Conservation (phyloP, 139 green algal genomes). For the Edaphochlamys debaryana region DNA sequence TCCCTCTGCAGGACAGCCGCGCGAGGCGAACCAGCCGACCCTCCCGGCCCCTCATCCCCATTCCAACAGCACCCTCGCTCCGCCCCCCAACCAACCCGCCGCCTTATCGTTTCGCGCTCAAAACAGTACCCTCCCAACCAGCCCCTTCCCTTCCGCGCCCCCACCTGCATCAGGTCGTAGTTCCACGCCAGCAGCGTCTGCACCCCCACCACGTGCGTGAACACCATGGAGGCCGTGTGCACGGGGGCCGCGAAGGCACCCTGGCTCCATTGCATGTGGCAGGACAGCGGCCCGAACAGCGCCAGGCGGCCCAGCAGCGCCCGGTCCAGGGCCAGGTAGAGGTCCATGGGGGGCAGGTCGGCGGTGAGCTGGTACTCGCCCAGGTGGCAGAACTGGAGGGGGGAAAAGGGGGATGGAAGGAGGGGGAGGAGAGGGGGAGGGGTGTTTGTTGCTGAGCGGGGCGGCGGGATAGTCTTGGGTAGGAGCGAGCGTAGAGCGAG, state of each 20-base stretch:
- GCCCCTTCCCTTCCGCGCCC: too few species aligned
- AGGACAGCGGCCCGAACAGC: conserved; percentile 22
- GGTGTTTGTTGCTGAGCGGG: too few species aligned
- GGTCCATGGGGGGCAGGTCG: conserved; percentile 43
- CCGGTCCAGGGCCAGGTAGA: conserved; percentile 50
- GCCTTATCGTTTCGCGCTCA: too few species aligned
- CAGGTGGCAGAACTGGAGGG: conserved; percentile 48
- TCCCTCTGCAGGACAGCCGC: too few species aligned
- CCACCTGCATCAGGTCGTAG: conserved; percentile 37
- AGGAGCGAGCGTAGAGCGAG: too few species aligned
- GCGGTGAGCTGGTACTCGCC: conserved; percentile 47
- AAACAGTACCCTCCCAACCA: too few species aligned
- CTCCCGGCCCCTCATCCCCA: too few species aligned
- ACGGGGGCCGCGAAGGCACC: conserved; percentile 44
- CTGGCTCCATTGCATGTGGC: neutral
- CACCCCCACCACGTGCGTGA: conserved; percentile 53
- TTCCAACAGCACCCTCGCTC: too few species aligned
- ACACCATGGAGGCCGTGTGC: conserved; percentile 46
- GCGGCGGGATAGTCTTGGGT: too few species aligned
- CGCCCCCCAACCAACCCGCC: too few species aligned
- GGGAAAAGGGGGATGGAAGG: neutral
- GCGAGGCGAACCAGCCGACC: too few species aligned
- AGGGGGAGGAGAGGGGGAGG: too few species aligned
- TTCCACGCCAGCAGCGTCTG: conserved; percentile 51
- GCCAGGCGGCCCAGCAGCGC: conserved; percentile 32